phyloP scores from a whole-genome alignment of 225 moss, liverwort and hornwort genomes.

The Lunularia cruciata region DNA sequence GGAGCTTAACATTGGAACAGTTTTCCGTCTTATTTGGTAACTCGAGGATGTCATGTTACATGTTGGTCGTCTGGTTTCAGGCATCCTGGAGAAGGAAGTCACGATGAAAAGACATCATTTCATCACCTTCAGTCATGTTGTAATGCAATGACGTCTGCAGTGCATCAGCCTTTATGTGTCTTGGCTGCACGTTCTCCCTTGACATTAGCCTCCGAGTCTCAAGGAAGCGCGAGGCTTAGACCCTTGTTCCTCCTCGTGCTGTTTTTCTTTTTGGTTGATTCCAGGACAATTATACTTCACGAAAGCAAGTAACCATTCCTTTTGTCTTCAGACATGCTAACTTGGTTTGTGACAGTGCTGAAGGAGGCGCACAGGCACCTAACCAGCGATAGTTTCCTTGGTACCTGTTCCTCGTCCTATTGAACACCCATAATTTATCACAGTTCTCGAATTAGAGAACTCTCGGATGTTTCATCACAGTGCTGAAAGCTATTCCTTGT shows the following conservation, averaged over 20 bases:
- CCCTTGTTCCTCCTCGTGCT: background rate
- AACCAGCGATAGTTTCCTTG: too few relatives aligned
- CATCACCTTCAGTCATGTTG: background rate
- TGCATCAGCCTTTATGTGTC: background rate
- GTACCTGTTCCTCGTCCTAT: too few relatives aligned
- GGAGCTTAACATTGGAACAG: background rate
- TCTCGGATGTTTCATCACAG: too few relatives aligned
- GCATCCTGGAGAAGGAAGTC: background rate
- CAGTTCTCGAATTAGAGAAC: too few relatives aligned
- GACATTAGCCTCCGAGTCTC: background rate
- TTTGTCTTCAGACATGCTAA: too few relatives aligned
- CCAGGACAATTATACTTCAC: too few relatives aligned
- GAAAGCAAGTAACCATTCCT: background rate
- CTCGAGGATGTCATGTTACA: background rate
- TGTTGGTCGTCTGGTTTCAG: background rate
- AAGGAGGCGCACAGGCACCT: too few relatives aligned
- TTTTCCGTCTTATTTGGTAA: background rate
- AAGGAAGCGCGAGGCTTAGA: background rate
- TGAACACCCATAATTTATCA: too few relatives aligned
- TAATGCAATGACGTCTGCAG: constrained; percentile 5
- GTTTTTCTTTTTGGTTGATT: background rate
- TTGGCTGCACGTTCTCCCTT: background rate
- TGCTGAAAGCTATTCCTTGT: too few relatives aligned
- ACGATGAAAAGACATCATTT: constrained; percentile 5
- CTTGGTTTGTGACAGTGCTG: too few relatives aligned